These are phyloP conservation scores for Lichtheimia hyalospora DNA, from an alignment of 371 early-diverging fungal species.

Conservation along the genomic window DNA sequence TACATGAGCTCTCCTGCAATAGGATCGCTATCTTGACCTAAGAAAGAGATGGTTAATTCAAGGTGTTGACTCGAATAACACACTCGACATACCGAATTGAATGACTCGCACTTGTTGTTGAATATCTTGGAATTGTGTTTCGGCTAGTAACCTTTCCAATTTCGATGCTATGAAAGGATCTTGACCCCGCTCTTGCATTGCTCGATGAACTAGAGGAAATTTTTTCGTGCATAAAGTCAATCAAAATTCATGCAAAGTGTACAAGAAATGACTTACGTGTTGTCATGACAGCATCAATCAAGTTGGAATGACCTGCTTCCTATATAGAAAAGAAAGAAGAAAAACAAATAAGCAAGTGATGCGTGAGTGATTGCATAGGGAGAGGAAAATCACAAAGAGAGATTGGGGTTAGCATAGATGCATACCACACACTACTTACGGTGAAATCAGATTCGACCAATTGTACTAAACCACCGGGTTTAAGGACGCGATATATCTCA, in stretches of 20 bases:
- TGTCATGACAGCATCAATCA: constrained; percentile 17
- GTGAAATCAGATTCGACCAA: constrained; percentile 46
- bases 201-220: constrained; percentile 22
- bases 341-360: constrained; percentile 3
- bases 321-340: constrained; percentile 2
- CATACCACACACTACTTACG: constrained; percentile 12
- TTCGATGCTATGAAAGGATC: constrained; percentile 39
- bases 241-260: too few species aligned
- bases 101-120: constrained; percentile 21
- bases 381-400: not conserved
- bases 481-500: constrained; percentile 46
- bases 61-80: too few species aligned
- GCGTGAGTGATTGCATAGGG: not conserved
- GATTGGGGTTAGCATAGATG: too few species aligned
- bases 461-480: constrained; percentile 46
- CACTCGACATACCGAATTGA: constrained; percentile 23
- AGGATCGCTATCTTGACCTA: constrained; percentile 29
- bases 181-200: constrained; percentile 32
- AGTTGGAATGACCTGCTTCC: constrained; percentile 12
- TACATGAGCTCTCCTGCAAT: constrained; percentile 38
- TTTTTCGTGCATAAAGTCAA: too few species aligned
- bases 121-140: constrained; percentile 24
- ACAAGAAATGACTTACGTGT: constrained; percentile 10
- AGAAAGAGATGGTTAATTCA: not conserved
- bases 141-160: constrained; percentile 19